Conservation (phyloP, 192 early-diverging fungal genomes). For the Chytriomyces confervae region DNA sequence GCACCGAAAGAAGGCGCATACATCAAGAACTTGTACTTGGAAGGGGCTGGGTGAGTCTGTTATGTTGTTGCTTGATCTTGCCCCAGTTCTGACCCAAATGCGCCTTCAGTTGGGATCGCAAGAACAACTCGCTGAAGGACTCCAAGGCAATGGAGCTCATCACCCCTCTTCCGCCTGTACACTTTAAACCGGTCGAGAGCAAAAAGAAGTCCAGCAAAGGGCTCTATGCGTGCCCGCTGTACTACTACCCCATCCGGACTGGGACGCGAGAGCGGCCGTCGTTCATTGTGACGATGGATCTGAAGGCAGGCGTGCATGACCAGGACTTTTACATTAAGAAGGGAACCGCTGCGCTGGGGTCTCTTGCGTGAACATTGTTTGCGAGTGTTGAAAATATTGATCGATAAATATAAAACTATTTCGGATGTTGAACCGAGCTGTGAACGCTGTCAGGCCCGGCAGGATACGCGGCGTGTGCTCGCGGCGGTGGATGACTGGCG, state of each 20-base stretch:
- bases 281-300: conserved; percentile 63
- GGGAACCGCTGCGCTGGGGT: conserved; percentile 63
- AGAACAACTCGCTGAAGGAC: conserved; percentile 64
- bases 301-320: conserved; percentile 62
- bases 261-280: conserved; percentile 69
- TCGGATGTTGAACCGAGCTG: too few species aligned
- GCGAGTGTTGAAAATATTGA: too few species aligned
- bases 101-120: conserved; percentile 58
- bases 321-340: conserved; percentile 66
- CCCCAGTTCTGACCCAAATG: neutral
- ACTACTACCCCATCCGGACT: conserved; percentile 64
- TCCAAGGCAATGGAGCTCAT: conserved; percentile 68
- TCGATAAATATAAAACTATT: too few species aligned
- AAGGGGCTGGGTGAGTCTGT: conserved; percentile 60
- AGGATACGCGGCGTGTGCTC: too few species aligned
- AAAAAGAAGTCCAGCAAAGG: conserved; percentile 64
- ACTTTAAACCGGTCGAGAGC: conserved; percentile 65
- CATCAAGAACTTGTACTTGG: conserved; percentile 60
- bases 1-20: conserved; percentile 66
- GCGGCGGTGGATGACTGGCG: too few species aligned
- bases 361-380: conserved; percentile 21
- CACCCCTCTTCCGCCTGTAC: conserved; percentile 62
- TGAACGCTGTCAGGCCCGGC: too few species aligned
- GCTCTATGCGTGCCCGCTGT: conserved; percentile 63
- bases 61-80: neutral